These are phyloP conservation scores for Copromyces sp. DNA, from an alignment of 495 filamentous ascomycete species.

Conservation along the genomic window DNA sequence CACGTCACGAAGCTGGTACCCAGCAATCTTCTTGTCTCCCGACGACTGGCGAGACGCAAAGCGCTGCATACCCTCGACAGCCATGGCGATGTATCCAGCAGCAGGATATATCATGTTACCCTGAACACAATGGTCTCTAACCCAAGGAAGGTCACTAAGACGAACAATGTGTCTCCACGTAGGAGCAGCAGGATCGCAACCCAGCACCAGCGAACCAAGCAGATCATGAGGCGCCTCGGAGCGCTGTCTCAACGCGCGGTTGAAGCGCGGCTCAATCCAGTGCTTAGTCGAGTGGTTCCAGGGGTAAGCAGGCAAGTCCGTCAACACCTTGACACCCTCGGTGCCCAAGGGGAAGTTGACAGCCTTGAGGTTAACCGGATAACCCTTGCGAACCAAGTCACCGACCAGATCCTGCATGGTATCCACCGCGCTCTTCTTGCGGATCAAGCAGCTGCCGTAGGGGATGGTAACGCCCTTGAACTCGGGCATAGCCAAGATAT, in stretches of 20 bases:
- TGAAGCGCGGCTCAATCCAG: constrained; percentile 35
- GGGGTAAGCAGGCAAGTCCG: constrained; percentile 27
- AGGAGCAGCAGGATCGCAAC: constrained; percentile 26
- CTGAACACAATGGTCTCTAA: constrained; percentile 34
- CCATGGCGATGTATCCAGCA: constrained; percentile 41
- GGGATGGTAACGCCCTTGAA: constrained; percentile 14
- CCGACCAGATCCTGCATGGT: constrained; percentile 20
- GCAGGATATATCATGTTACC: constrained; percentile 42
- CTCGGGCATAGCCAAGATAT: constrained; percentile 31
- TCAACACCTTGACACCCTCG: constrained; percentile 23
- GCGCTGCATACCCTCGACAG: constrained; percentile 34
- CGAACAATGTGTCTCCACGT: constrained; percentile 33
- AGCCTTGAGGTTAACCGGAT: constrained; percentile 28
- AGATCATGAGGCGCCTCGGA: constrained; percentile 33
- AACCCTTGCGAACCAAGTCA: constrained; percentile 26
- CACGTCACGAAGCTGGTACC: constrained; percentile 33
- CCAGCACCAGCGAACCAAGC: constrained; percentile 29
- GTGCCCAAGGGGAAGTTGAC: constrained; percentile 26
- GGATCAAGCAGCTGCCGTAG: constrained; percentile 18
- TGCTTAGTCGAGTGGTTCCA: constrained; percentile 38
- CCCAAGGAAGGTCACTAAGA: constrained; percentile 35
- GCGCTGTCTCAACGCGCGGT: constrained; percentile 30
- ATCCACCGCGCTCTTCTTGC: constrained; percentile 24
- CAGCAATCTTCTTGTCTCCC: neutral
- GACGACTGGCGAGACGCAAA: neutral